These are phyloP conservation scores for Lipomyces lipofer DNA, from an alignment of 805 yeast genomes.

Conservation along the genomic window DNA sequence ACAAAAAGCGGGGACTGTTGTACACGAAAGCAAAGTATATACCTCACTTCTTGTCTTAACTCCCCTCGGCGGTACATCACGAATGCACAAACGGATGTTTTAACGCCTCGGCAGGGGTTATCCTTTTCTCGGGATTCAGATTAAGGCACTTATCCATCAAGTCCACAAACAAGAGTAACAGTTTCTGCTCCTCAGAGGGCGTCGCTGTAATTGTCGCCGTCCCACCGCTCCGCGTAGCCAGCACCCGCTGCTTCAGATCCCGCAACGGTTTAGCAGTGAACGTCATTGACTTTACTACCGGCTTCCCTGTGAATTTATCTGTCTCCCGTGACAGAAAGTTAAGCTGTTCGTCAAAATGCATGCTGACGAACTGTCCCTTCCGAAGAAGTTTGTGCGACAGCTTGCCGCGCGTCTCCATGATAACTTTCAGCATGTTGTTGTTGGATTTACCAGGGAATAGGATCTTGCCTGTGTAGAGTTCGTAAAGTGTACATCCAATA, in stretches of 20 bases:
- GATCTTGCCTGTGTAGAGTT: slow-evolving; percentile 89
- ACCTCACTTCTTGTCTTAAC: no score
- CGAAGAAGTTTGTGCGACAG: slow-evolving; percentile 37
- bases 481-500: slow-evolving; percentile 89
- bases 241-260: slow-evolving; percentile 21
- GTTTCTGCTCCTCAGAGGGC: slow-evolving; percentile 7
- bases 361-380: slow-evolving; percentile 33
- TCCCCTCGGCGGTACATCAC: no score
- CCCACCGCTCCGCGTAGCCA: neutral
- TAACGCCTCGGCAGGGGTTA: slow-evolving; percentile 65
- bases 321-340: slow-evolving; percentile 33
- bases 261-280: slow-evolving; percentile 15
- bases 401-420: slow-evolving; percentile 40
- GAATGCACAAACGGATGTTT: slow-evolving; percentile 49
- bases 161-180: slow-evolving; percentile 34
- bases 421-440: slow-evolving; percentile 55
- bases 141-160: slow-evolving; percentile 37
- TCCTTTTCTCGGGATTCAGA: slow-evolving; percentile 63
- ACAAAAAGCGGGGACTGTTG: neutral
- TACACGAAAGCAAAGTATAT: no score
- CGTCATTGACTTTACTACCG: slow-evolving; percentile 25
- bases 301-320: slow-evolving; percentile 34
- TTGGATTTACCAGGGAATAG: slow-evolving; percentile 87
- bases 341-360: slow-evolving; percentile 37
- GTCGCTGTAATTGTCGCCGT: no score